Evolutionary conservation across 306 rosid genomes (phyloP), one percentile per base, ranked within the genome.

Genomic region (Fagus crenata): DNA sequence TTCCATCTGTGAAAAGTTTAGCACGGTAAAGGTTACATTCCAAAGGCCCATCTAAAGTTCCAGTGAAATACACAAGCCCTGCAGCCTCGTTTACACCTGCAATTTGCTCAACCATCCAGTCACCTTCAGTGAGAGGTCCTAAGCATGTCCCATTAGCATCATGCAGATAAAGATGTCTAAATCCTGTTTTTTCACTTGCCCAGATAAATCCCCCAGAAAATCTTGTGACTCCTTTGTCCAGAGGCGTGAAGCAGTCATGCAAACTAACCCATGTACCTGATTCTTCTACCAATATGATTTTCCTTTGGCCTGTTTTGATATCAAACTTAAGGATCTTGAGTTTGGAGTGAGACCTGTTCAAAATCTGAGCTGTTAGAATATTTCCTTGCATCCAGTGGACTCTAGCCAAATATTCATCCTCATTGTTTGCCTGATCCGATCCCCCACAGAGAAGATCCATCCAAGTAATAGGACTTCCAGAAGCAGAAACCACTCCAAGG

Each of bases 71-170:
- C 58, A 95, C 77, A 70, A 88, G 86, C 82, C 97, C 97, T 1
- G 82, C 82, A 74, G 91, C 96, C 75, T 95, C 97, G 35, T 95
- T 91, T 78, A 95, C 87, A 22, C 99, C 99, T 2, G 96, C 93
- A 49, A 95, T 88, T 86, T 91, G 97, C 80, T 95, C 99, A 65
- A 95, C 99, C 97, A 95, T 88, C 99, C 99, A 95, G 39, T 92
- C 92, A 54, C 99, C 99, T 86, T 89, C 93, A 4, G 99, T 95
- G 71, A 92, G 84, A 64, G 97, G 89, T 71, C 97, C 97, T 77
- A 90, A 83, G 81, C 93, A 91, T 73, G 77, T 75, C 35, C 97
- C 97, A 80, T 80, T 85, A 17, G 90, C 85, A 78, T 89, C 97
- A 75, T 95, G 92, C 71, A 92, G 82, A 80, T 92, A 95, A 68